Conservation (phyloP, 1,284 basidiomycete genomes). For the Tilletiaria anomala region DNA sequence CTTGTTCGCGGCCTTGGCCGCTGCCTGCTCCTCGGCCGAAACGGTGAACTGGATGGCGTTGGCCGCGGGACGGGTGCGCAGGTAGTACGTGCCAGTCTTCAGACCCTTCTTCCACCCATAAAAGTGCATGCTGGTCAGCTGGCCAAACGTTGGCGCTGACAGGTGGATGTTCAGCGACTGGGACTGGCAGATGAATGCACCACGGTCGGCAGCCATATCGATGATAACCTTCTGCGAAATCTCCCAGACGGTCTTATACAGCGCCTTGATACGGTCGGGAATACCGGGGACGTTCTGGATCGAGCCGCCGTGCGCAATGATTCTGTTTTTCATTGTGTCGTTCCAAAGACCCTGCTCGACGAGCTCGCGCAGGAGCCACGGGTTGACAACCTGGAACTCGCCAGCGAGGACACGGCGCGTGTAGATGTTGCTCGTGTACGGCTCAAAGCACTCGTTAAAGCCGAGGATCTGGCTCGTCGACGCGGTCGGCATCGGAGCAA, state of each 20-base stretch:
- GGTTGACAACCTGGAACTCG: slow-evolving; percentile 98
- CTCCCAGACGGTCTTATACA: slow-evolving; percentile 99
- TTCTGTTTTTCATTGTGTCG: slow-evolving; percentile 97
- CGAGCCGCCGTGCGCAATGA: slow-evolving; percentile 89
- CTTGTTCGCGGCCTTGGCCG: slow-evolving; percentile 48
- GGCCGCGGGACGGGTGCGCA: slow-evolving; percentile 83
- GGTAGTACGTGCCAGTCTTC: slow-evolving; percentile 75
- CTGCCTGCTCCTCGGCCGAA: slow-evolving; percentile 59
- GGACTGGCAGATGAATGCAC: slow-evolving; percentile 89
- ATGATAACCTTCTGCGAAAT: slow-evolving; percentile 97
- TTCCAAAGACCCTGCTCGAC: slow-evolving; percentile 93
- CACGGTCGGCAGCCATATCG: slow-evolving; percentile 93
- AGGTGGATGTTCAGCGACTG: slow-evolving; percentile 79
- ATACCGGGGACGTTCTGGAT: slow-evolving; percentile 50
- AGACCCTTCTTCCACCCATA: slow-evolving; percentile 99
- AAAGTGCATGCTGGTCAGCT: slow-evolving; percentile 87
- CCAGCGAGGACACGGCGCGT: slow-evolving; percentile 97
- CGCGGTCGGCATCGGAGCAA: slow-evolving; percentile 96
- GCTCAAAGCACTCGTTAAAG: slow-evolving; percentile 97
- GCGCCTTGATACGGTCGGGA: slow-evolving; percentile 50
- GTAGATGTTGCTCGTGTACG: slow-evolving; percentile 95
- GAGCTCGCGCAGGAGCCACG: slow-evolving; percentile 91
- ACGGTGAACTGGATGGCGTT: slow-evolving; percentile 98
- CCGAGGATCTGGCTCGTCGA: slow-evolving; percentile 97
- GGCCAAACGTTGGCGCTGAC: slow-evolving; percentile 75